A percentile compares a stretch with the other conserved stretches of the same genome.
Evolutionary conservation across 2,329 filamentous ascomycete genomes (phyloP).

Genomic region (Graphiopsis chlorocephala): DNA sequence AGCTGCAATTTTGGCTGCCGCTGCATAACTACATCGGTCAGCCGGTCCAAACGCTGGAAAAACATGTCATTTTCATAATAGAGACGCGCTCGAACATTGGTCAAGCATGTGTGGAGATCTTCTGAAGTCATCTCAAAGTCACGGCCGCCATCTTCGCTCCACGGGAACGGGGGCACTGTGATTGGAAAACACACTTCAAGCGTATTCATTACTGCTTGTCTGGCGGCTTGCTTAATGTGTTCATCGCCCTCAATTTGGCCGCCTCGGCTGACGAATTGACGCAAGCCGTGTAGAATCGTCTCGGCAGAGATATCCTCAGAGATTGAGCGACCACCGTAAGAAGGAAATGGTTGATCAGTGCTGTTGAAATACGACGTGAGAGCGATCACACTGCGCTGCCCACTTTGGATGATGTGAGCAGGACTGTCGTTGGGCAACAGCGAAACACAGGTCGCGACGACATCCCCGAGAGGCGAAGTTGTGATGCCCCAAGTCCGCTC

Average conservation of each 20-base stretch:
- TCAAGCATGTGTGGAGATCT: background rate
- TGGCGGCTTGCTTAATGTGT: background rate
- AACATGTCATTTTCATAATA: slow-evolving; percentile 1
- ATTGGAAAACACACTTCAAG: background rate
- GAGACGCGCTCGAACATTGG: background rate
- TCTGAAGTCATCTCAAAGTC: background rate
- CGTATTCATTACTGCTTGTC: background rate
- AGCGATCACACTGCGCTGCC: background rate
- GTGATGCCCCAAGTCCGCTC: slow-evolving; percentile 55
- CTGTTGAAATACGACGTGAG: background rate
- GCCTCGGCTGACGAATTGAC: background rate
- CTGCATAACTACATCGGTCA: background rate
- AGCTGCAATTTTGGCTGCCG: slow-evolving; percentile 4
- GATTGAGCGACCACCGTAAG: background rate
- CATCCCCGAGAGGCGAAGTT: slow-evolving; percentile 45
- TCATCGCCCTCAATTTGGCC: background rate
- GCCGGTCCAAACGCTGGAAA: background rate
- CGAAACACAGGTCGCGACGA: slow-evolving; percentile 49
- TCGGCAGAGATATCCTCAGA: slow-evolving; percentile 5
- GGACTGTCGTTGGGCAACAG: slow-evolving; percentile 57
- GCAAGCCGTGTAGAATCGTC: background rate
- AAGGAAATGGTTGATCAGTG: background rate
- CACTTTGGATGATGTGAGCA: slow-evolving; percentile 51
- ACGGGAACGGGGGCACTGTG: background rate
- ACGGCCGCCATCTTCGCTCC: background rate